These are phyloP conservation scores for Agaricus sinodeliciosus DNA, from an alignment of 768 basidiomycete genomes.

Conservation along the genomic window DNA sequence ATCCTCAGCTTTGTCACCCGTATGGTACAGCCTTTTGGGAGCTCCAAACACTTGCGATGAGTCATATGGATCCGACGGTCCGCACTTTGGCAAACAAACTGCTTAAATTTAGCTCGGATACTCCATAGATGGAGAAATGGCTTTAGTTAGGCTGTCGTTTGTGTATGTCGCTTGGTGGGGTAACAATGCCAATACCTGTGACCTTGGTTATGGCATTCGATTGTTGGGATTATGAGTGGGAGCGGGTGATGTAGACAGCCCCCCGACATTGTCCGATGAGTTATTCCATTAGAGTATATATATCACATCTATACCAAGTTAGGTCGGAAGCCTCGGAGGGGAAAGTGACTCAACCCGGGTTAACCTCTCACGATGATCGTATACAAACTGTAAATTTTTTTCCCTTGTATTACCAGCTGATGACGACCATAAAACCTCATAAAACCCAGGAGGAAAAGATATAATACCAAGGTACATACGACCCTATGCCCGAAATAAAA, in stretches of 20 bases:
- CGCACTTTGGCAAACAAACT: conserved; percentile 59
- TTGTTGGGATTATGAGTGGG: no score
- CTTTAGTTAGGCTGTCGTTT: conserved; percentile 7
- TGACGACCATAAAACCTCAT: neutral
- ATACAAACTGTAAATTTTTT: neutral
- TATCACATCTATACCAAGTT: no score
- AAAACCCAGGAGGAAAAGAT: neutral
- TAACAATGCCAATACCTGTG: neutral
- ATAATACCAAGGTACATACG: neutral
- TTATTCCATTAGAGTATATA: no score
- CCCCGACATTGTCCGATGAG: no score
- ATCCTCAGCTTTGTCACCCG: conserved; percentile 77
- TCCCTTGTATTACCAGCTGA: neutral
- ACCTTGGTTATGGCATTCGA: neutral
- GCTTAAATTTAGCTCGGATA: conserved; percentile 35
- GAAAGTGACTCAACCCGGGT: neutral
- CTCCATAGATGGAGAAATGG: conserved; percentile 14
- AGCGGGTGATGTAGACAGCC: no score
- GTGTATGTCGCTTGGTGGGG: neutral
- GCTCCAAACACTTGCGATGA: conserved; percentile 52
- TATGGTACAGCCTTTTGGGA: conserved; percentile 90
- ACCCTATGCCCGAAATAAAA: conserved; percentile 1
- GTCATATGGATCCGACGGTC: conserved; percentile 64
- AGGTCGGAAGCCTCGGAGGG: no score
- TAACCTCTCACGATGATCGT: neutral